Base-by-base conservation (phyloP, 2,329 filamentous ascomycete genomes). In the Colletotrichum chlorophyti region DNA sequence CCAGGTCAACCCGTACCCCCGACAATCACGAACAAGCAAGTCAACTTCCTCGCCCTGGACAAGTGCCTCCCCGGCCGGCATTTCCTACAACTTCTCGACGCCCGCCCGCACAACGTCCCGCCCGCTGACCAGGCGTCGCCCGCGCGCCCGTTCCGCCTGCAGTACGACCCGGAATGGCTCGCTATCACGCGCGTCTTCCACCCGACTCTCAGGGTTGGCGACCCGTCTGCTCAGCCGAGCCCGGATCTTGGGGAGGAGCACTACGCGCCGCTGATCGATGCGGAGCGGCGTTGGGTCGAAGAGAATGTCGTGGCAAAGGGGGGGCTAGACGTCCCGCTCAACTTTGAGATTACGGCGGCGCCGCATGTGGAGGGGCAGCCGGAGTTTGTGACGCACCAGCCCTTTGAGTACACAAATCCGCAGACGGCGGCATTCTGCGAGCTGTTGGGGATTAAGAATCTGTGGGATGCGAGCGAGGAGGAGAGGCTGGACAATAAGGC, bases 91-190 rank as follows among this genome's bases (percentile, higher is more conserved):
- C 79, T 98, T 3, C 78, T 90, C 29, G 83, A 90, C 27, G 77
- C 94, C 15, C 68, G 75, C 3, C 78, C 86, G 3, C 68, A 59
- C 54, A 40, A 58, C 35, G 41, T 47, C 11, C 45, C 50, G 21
- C 45, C 37, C 38, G 34, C 26, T 42, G 17, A 50, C 43, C 10
- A 45, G 60, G 46, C 65, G 23, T 8, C 76, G 27, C 46, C 48
- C 21, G 15, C 67, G 14, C 73, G 78, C 2, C 86, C 86, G 1
- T 83, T 86, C 64, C 79, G 76, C 10, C 80, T 97, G 1, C 78
- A 87, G 43, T 98, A 99, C 70, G 95, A 99, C 72, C 86, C 88
- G 10, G 95, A 99, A 76, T 99, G 94, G 94, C 86, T 99, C 7
- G 90, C 95, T 37, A 97, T 99, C 63, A 93, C 89, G 11, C 90